A percentile compares a stretch with the other conserved stretches of the same genome.
These are phyloP conservation scores for Candida alai DNA, from an alignment of 805 yeast genomes.

Conservation along the genomic window DNA sequence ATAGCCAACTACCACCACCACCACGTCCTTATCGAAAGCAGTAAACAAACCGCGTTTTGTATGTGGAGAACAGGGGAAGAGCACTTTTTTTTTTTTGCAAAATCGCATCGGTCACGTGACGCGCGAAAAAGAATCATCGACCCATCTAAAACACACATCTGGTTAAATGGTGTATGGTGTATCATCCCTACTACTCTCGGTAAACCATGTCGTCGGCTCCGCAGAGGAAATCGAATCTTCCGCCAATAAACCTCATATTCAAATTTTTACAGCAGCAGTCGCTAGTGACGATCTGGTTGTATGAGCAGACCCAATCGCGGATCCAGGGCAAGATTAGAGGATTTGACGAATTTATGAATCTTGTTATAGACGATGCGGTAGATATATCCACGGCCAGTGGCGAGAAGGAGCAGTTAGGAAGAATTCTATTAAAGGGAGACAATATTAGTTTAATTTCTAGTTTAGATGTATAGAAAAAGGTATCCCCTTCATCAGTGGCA, in stretches of 20 bases:
- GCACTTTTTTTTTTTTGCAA: too few relatives aligned
- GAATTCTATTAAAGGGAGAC: conserved; percentile 87
- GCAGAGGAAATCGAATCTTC: conserved; percentile 48
- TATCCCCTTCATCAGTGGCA: too few relatives aligned
- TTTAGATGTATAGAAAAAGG: conserved; percentile 25
- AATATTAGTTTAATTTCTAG: conserved; percentile 72
- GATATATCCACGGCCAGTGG: conserved; percentile 60
- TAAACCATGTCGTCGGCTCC: conserved; percentile 9
- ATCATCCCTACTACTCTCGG: too few relatives aligned
- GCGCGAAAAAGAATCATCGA: too few relatives aligned
- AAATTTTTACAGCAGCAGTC: conserved; percentile 80
- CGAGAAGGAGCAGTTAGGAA: conserved; percentile 56
- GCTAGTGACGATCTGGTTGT: conserved; percentile 81
- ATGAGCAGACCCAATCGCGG: conserved; percentile 73
- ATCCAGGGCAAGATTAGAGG: conserved; percentile 86
- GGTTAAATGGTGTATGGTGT: too few relatives aligned
- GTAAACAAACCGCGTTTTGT: too few relatives aligned
- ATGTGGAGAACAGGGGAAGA: too few relatives aligned
- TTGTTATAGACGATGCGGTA: conserved; percentile 54
- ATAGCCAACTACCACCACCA: too few relatives aligned
- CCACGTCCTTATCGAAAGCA: too few relatives aligned
- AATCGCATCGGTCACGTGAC: too few relatives aligned
- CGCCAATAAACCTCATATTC: conserved; percentile 91
- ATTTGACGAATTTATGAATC: conserved; percentile 96
- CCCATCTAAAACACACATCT: too few relatives aligned